A percentile compares a stretch with the other conserved stretches of the same genome.
phyloP scores from a whole-genome alignment of 176 grass and related monocot species.

The Phoenix roebelenii region DNA sequence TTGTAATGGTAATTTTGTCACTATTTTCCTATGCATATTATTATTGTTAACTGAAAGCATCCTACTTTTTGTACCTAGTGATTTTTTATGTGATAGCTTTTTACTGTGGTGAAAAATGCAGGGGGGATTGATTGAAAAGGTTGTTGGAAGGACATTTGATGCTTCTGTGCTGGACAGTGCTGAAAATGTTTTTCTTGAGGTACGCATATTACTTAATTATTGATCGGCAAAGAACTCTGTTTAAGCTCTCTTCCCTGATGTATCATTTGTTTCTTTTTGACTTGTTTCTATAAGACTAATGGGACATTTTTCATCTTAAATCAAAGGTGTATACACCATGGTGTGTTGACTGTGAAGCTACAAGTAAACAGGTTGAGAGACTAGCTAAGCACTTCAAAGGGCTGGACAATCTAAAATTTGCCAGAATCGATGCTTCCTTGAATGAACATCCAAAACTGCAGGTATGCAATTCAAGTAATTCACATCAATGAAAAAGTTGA shows the following conservation, averaged over 20 bases:
- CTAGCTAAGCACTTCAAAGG: slow-evolving; percentile 54
- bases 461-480: slow-evolving; percentile 27
- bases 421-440: slow-evolving; percentile 60
- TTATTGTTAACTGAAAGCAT: no score
- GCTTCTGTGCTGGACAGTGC: slow-evolving; percentile 44
- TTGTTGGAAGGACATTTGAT: slow-evolving; percentile 61
- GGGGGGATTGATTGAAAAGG: slow-evolving; percentile 49
- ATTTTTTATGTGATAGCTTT: slow-evolving; percentile 10
- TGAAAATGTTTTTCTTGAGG: slow-evolving; percentile 54
- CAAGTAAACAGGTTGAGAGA: slow-evolving; percentile 56
- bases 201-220: slow-evolving; percentile 19
- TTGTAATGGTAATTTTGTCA: no score
- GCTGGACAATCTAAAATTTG: slow-evolving; percentile 46
- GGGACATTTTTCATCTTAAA: background rate
- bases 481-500: background rate
- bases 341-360: slow-evolving; percentile 63
- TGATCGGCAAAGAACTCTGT: no score
- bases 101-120: slow-evolving; percentile 17
- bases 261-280: background rate
- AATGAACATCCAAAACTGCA: slow-evolving; percentile 77
- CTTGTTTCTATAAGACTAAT: slow-evolving; percentile 9
- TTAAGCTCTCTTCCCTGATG: no score
- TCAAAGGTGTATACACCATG: slow-evolving; percentile 61
- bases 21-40: no score
- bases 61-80: no score